Evolutionary conservation across 2,329 filamentous ascomycete species (phyloP), one percentile per base, ranked within the genome.

Genomic region (Juglanconis juglandina): DNA sequence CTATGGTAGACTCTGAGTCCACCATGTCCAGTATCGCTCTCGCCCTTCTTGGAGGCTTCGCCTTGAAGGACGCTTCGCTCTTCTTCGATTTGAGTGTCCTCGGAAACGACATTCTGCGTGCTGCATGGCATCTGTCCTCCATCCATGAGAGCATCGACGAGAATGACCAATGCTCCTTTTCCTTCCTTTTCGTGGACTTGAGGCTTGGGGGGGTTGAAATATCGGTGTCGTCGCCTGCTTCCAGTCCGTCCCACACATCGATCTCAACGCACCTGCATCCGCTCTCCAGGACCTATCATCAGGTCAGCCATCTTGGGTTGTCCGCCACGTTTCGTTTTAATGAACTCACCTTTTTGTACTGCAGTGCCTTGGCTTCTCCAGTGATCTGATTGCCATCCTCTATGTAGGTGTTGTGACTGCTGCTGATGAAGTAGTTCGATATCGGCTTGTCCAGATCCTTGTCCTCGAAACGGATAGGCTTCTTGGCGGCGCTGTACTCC

Each of bases 251-350:
- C 90, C 93, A 96, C 4, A 97, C 92, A 69, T 97, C 94, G 60
- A 97, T 95, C 72, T 97, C 93, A 50, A 97, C 92, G 69, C 92
- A 97, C 63, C 93, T 87, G 69, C 93, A 96, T 48, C 91, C 90
- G 55, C 86, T 83, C 37, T 84, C 79, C 11, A 97, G 55, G 34
- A 63, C 61, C 61, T 63, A n/a, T n/a, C 1, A 4, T 13, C 9
- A 14, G 10, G 58, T 60, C 46, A 57, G 48, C 11, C 24, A 14
- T 83, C 10, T 89, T 87, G 4, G 11, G 17, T 9, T 3, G n/a
- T 7, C 5, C 24, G 24, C 24, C 24, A 24, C 24, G 24, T 24
- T 1, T 39, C 17, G 10, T 8, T 5, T 30, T 1, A 11, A 4
- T n/a, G 4, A 24, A 52, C 61, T 51, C 4, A 46, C 61, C 70